Evolutionary conservation across 2,329 filamentous ascomycete species (phyloP).

Genomic region (Kalmusia sp.): DNA sequence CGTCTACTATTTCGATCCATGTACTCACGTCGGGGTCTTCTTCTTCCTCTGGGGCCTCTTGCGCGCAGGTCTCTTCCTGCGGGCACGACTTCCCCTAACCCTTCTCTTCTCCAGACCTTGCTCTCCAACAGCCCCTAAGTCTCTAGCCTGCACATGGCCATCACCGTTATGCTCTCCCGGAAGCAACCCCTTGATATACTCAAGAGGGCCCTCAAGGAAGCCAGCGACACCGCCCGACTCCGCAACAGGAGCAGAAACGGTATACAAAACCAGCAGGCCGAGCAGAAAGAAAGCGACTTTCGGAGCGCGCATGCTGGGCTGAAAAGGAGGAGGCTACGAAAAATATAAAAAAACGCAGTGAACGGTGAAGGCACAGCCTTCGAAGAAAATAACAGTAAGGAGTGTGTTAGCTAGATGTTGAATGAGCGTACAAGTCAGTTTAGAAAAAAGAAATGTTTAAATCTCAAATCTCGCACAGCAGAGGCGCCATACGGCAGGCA

Average conservation of each 20-base stretch:
- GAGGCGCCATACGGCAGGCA: neutral
- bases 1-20: neutral
- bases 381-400: neutral
- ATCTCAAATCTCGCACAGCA: neutral
- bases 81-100: neutral
- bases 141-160: neutral
- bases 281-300: neutral
- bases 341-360: neutral
- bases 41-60: neutral
- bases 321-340: neutral
- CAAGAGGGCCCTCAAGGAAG: neutral
- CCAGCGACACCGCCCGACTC: neutral
- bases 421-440: no score
- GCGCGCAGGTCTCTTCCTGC: neutral
- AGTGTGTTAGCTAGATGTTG: neutral
- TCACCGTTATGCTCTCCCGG: neutral
- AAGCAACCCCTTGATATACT: neutral
- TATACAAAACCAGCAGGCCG: neutral
- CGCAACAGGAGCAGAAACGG: neutral
- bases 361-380: neutral
- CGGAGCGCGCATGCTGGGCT: neutral
- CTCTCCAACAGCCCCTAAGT: neutral
- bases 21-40: no score
- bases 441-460: neutral
- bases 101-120: neutral